Base-by-base conservation (phyloP, 163 green algal species). In the Prototheca wickerhamii region DNA sequence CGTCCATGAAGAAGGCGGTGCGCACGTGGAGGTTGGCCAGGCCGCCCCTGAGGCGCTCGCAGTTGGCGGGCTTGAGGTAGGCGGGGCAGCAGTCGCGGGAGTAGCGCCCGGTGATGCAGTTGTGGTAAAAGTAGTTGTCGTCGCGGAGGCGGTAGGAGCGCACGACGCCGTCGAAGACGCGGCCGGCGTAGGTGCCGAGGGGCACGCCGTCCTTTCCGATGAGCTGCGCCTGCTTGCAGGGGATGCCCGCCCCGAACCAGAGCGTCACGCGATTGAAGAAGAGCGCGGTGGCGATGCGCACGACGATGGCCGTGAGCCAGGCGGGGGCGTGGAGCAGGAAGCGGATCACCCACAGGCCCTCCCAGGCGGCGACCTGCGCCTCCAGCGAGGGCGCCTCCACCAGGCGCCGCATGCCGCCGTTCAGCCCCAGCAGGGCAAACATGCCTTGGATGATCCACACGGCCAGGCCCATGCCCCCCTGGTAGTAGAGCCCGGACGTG, bases 121-220 rank as follows among this genome's bases (percentile, higher is more conserved):
- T 92, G 86, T 90, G 94, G 85, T 98, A 99, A 65, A 98, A 98
- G 81, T 96, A 98, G 85, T 99, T 99, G 62, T 86, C 68, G 40
- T 79, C 86, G 56, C 79, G 73, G 73, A 97, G 58, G 80, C 94
- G 86, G 30, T 69, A 87, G 76, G 84, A 82, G 66, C 89, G 78
- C 4, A 89, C 90, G 20, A 92, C 81, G 25, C 88, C 87, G 62
- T 95, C 87, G 46, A 96, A 78, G 1, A 84, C 91, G 64, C 87
- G 82, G 0, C 80, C 85, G 17, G 90, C 68, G 63, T 79, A 79
- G 37, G 50, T 37, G 42, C 33, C 58, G 56, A 79, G 64, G 53
- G 63, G 63, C 37, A 79, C 63, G 23, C 73, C 73, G 54, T 76
- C 68, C 4, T 26, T 26, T 30, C 42, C 37, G 65, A 97, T 96